These are phyloP conservation scores for Coffea eugenioides DNA, from an alignment of 257 asterid species.

Conservation along the genomic window DNA sequence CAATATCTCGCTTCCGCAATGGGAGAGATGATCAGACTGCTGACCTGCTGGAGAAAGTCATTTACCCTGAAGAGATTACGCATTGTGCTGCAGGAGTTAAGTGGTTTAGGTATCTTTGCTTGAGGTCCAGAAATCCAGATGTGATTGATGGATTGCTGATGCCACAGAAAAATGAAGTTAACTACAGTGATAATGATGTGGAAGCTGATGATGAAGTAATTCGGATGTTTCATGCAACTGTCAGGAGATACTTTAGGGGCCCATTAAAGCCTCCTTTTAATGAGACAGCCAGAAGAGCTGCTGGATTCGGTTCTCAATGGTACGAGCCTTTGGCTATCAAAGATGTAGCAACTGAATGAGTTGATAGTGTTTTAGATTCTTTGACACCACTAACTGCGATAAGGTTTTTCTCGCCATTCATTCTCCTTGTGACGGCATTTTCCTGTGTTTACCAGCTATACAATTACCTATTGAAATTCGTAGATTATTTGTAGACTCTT, in stretches of 20 bases:
- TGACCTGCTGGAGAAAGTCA: constrained; percentile 66
- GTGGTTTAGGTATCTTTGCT: constrained; percentile 79
- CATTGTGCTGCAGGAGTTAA: constrained; percentile 94
- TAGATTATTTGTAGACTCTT: neutral
- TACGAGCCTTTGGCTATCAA: constrained; percentile 86
- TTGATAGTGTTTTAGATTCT: neutral
- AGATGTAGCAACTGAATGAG: constrained; percentile 12
- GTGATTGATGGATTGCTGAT: constrained; percentile 13
- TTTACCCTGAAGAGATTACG: constrained; percentile 91
- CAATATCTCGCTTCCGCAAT: constrained; percentile 83
- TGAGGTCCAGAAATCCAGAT: constrained; percentile 39
- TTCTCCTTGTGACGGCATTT: neutral
- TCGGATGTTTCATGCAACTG: constrained; percentile 63
- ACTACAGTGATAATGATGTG: constrained; percentile 20
- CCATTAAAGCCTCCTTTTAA: constrained; percentile 94
- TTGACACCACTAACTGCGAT: neutral
- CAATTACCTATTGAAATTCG: too few species aligned
- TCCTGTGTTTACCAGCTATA: neutral
- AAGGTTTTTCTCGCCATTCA: neutral
- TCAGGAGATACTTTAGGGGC: constrained; percentile 74
- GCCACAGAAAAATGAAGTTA: constrained; percentile 12
- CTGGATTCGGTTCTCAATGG: constrained; percentile 94
- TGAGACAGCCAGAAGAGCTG: constrained; percentile 77
- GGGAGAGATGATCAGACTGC: constrained; percentile 89
- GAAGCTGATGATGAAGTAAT: constrained; percentile 44